These are phyloP conservation scores for Cytospora mali DNA, from an alignment of 2,329 filamentous ascomycete species.

Conservation along the genomic window DNA sequence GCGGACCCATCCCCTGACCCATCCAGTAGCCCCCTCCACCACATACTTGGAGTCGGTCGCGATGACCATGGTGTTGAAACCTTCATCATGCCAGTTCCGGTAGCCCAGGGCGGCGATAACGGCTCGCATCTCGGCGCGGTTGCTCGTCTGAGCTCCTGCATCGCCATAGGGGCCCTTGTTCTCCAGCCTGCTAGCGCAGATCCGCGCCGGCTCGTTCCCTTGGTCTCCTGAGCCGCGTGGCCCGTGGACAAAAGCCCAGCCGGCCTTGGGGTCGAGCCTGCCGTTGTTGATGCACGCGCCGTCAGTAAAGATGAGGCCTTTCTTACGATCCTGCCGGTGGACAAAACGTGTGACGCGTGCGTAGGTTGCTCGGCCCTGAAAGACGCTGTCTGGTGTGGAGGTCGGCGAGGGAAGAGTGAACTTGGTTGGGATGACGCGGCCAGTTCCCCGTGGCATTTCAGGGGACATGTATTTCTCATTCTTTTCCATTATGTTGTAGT, in stretches of 20 bases:
- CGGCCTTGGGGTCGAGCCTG: slow-evolving; percentile 39
- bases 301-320: slow-evolving; percentile 13
- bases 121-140: slow-evolving; percentile 59
- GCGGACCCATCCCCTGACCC: slow-evolving; percentile 46
- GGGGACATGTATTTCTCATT: no score
- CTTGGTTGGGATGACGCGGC: background rate
- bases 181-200: slow-evolving; percentile 44
- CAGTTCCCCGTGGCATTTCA: background rate
- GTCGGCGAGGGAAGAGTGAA: background rate
- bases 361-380: background rate
- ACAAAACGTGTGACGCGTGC: background rate
- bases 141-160: slow-evolving; percentile 46
- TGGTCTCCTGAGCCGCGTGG: slow-evolving; percentile 8
- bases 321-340: background rate
- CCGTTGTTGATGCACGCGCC: slow-evolving; percentile 20
- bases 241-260: slow-evolving; percentile 43
- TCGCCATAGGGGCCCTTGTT: slow-evolving; percentile 45
- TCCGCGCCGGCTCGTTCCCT: slow-evolving; percentile 5
- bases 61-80: slow-evolving; percentile 48
- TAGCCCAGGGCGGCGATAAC: slow-evolving; percentile 53
- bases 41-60: slow-evolving; percentile 59
- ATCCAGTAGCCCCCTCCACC: slow-evolving; percentile 47
- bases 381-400: background rate
- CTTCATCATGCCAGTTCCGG: slow-evolving; percentile 47
- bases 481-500: no score